Evolutionary conservation across 768 basidiomycete genomes (phyloP).

Genomic region (Bullera alba): DNA sequence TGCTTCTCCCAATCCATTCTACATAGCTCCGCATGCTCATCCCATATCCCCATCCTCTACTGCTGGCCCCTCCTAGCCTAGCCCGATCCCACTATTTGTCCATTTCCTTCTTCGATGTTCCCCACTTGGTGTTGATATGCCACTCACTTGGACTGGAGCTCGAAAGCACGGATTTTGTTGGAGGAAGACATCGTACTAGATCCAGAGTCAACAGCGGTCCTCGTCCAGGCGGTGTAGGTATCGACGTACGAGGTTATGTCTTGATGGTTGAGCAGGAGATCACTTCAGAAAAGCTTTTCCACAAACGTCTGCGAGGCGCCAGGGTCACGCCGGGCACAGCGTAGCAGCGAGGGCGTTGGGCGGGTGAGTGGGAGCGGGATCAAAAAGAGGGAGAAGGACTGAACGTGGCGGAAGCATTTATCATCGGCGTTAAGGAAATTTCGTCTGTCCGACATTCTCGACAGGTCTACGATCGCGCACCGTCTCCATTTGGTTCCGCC

Average conservation of each 20-base stretch:
- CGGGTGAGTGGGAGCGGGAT: background rate
- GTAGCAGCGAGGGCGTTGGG: background rate
- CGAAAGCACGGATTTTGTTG: constrained; percentile 45
- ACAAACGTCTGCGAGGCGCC: too few species aligned
- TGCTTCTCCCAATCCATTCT: background rate
- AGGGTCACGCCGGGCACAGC: background rate
- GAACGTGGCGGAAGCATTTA: too few species aligned
- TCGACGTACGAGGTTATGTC: background rate
- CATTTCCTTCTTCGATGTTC: background rate
- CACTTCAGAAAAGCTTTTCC: background rate
- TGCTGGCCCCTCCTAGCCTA: background rate
- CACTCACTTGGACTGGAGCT: constrained; percentile 47
- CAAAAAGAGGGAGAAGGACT: too few species aligned
- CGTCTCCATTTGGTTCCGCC: too few species aligned
- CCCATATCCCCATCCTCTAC: background rate
- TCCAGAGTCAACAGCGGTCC: too few species aligned
- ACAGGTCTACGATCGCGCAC: too few species aligned
- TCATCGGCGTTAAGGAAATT: too few species aligned
- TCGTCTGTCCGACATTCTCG: too few species aligned
- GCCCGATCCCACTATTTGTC: too few species aligned
- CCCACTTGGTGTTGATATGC: background rate
- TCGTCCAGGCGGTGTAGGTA: too few species aligned
- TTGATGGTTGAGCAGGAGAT: background rate
- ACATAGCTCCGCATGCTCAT: too few species aligned
- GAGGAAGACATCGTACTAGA: constrained; percentile 36